Evolutionary conservation across 331 rosid species (phyloP).

Genomic region (Malus hybrid): DNA sequence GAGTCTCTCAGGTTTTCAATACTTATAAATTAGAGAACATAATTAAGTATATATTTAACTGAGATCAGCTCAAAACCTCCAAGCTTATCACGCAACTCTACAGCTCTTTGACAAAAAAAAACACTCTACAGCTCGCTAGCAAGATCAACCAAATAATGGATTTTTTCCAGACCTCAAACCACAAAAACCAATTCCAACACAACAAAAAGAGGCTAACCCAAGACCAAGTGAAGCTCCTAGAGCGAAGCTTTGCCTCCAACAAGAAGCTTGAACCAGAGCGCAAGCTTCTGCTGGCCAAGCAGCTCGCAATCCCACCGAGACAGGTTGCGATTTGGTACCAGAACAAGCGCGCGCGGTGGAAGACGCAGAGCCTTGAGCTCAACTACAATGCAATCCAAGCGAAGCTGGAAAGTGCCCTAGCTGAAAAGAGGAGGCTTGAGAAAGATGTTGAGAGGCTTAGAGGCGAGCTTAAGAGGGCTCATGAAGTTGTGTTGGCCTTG

Average conservation of each 20-base stretch:
- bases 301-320: conserved; percentile 46
- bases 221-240: conserved; percentile 46
- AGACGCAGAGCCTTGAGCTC: conserved; percentile 48
- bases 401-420: conserved; percentile 35
- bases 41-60: no score
- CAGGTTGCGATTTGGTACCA: conserved; percentile 65
- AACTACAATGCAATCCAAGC: conserved; percentile 27
- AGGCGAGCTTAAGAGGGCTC: conserved; percentile 38
- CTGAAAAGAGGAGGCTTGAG: conserved; percentile 46
- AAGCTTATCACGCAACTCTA: no score
- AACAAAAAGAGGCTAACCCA: conserved; percentile 43
- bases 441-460: conserved; percentile 41
- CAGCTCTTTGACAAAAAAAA: no score
- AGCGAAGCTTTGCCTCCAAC: conserved; percentile 40
- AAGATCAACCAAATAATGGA: neutral
- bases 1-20: neutral
- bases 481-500: conserved; percentile 18
- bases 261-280: conserved; percentile 47
- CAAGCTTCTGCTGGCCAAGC: conserved; percentile 42
- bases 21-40: neutral
- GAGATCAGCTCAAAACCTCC: no score
- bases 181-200: conserved; percentile 12
- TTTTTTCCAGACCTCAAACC: conserved; percentile 26
- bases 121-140: no score
- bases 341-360: conserved; percentile 61